Conservation (phyloP, 495 filamentous ascomycete species). For the Durotheca rogersii region DNA sequence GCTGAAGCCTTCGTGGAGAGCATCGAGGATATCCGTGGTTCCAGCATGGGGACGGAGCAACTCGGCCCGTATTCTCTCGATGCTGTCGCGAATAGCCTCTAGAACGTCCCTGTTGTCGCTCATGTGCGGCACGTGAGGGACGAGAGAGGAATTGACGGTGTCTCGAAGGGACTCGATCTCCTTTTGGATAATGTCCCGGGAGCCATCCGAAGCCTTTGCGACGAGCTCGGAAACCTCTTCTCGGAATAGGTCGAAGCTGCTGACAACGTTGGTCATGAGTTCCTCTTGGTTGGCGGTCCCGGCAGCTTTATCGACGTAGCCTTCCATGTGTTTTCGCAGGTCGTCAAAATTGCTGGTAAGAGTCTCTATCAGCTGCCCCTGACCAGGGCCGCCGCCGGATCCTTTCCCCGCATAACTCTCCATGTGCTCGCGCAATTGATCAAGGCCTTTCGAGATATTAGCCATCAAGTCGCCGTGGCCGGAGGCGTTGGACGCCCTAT, state of each 20-base stretch:
- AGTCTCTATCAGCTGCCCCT: constrained; percentile 73
- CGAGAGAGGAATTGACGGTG: constrained; percentile 66
- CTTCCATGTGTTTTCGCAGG: constrained; percentile 62
- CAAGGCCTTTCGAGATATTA: constrained; percentile 46
- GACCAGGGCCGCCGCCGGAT: constrained; percentile 63
- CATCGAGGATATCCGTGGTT: constrained; percentile 75
- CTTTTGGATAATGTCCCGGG: constrained; percentile 68
- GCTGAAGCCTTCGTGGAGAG: constrained; percentile 78
- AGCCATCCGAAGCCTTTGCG: constrained; percentile 43
- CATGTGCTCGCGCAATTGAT: constrained; percentile 55
- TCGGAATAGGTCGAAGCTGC: constrained; percentile 70
- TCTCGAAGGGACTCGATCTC: constrained; percentile 79
- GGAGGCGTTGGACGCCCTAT: constrained; percentile 62
- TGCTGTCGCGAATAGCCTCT: constrained; percentile 66
- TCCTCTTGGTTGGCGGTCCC: constrained; percentile 73
- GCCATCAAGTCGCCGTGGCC: constrained; percentile 73
- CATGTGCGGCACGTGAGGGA: constrained; percentile 54
- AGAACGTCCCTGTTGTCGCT: constrained; percentile 60
- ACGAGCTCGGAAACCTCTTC: constrained; percentile 64
- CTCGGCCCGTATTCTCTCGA: constrained; percentile 68
- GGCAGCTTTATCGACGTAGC: constrained; percentile 68
- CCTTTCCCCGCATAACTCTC: constrained; percentile 70
- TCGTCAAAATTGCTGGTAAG: constrained; percentile 66
- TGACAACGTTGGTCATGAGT: constrained; percentile 71
- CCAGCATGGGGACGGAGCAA: constrained; percentile 56